Conservation (phyloP, 1,284 basidiomycete species). For the Papiliotrema nemorosa region DNA sequence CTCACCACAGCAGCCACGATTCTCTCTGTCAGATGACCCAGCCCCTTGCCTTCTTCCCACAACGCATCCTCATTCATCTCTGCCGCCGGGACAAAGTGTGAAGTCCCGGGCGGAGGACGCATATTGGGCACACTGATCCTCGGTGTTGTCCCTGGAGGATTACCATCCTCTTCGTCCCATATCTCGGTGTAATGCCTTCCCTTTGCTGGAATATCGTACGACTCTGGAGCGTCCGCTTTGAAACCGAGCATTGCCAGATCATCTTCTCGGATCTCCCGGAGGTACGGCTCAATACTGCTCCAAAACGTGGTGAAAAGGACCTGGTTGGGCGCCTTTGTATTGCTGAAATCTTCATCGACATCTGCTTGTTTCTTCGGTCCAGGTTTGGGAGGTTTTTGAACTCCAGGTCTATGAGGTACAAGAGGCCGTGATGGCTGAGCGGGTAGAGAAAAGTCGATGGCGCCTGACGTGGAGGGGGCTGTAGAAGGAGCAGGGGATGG, state of each 20-base stretch:
- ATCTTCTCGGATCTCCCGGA: constrained; percentile 80
- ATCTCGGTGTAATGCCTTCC: constrained; percentile 83
- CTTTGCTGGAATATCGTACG: constrained; percentile 78
- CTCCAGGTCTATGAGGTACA: constrained; percentile 62
- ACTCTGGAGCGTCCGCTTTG: constrained; percentile 77
- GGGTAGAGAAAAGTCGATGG: constrained; percentile 44
- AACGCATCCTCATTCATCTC: constrained; percentile 43
- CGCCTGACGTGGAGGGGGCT: constrained; percentile 26
- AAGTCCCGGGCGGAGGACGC: constrained; percentile 18
- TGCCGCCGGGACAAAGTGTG: constrained; percentile 28
- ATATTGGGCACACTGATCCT: constrained; percentile 34
- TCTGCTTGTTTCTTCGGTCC: constrained; percentile 76
- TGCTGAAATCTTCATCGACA: constrained; percentile 81
- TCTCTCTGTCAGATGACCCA: constrained; percentile 45
- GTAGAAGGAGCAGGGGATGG: constrained; percentile 49
- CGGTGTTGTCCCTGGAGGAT: constrained; percentile 32
- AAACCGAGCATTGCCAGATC: constrained; percentile 85
- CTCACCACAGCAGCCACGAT: constrained; percentile 73
- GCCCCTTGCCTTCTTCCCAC: constrained; percentile 38
- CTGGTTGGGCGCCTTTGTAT: constrained; percentile 63
- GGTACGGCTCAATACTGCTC: constrained; percentile 76
- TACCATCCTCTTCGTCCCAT: constrained; percentile 86
- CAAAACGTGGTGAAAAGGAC: constrained; percentile 65
- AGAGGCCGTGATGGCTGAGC: constrained; percentile 49
- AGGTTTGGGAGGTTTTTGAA: constrained; percentile 64